A percentile compares a stretch with the other conserved stretches of the same genome.
These are phyloP conservation scores for Aspergillus carlsbadensis DNA, from an alignment of 495 filamentous ascomycete genomes.

Conservation along the genomic window DNA sequence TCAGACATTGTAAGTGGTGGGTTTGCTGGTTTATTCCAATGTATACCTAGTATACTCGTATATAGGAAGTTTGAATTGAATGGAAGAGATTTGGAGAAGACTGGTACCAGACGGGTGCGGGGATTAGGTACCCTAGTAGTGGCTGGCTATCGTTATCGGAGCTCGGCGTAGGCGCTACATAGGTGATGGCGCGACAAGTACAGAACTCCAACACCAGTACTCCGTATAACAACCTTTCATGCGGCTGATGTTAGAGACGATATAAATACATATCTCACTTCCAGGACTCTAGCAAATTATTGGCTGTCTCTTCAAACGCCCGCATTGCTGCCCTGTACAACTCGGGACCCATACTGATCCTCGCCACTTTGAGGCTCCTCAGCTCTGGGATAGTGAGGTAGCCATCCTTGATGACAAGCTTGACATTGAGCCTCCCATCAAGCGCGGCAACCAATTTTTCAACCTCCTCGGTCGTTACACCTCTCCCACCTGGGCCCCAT, in stretches of 20 bases:
- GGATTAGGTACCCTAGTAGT: neutral
- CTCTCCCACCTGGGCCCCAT: constrained; percentile 36
- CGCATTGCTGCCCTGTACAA: constrained; percentile 28
- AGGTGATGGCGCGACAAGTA: neutral
- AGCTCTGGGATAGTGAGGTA: constrained; percentile 37
- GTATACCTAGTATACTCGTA: no score
- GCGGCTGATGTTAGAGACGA: no score
- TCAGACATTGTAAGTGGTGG: no score
- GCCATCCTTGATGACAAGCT: constrained; percentile 27
- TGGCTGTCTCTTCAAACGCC: constrained; percentile 29
- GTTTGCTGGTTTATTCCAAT: no score
- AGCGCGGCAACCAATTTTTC: constrained; percentile 33
- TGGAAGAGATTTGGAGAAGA: neutral
- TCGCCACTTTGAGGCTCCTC: constrained; percentile 41
- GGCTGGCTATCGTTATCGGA: neutral
- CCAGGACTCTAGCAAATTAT: neutral
- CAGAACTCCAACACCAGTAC: neutral
- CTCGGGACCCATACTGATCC: constrained; percentile 43
- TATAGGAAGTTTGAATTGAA: neutral
- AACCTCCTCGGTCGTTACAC: constrained; percentile 36
- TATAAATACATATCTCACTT: neutral
- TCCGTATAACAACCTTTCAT: no score
- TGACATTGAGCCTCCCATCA: constrained; percentile 38
- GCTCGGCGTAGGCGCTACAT: neutral
- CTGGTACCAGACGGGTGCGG: neutral